Conservation (phyloP, 192 early-diverging fungal species). For the Entomortierella chlamydospora region DNA sequence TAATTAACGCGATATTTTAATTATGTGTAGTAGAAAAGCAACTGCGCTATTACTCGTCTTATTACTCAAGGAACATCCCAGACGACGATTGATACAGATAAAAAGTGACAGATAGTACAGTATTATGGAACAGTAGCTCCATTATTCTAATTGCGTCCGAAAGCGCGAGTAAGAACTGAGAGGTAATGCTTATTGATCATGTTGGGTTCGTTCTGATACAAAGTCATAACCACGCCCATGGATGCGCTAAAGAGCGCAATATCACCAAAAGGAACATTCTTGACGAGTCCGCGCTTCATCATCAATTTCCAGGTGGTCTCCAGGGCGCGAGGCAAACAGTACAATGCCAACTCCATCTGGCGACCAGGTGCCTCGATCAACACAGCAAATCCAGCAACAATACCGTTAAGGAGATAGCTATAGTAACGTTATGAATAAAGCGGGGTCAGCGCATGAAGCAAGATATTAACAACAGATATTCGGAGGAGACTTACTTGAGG, state of each 20-base stretch:
- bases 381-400: constrained; percentile 66
- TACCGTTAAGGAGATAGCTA: constrained; percentile 56
- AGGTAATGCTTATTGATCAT: constrained; percentile 80
- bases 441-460: neutral
- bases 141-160: constrained; percentile 75
- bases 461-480: neutral
- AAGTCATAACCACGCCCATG: constrained; percentile 82
- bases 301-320: constrained; percentile 75
- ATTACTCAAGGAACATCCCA: too few species aligned
- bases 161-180: constrained; percentile 79
- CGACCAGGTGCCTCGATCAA: constrained; percentile 72
- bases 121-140: too few species aligned
- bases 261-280: constrained; percentile 75
- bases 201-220: constrained; percentile 84
- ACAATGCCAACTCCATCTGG: constrained; percentile 84
- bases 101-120: too few species aligned
- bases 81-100: too few species aligned
- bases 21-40: too few species aligned
- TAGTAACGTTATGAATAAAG: neutral
- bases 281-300: constrained; percentile 66
- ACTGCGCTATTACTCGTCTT: too few species aligned
- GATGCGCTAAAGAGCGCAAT: constrained; percentile 77
- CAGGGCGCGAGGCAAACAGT: constrained; percentile 85
- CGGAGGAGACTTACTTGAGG: constrained; percentile 56
- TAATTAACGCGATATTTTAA: too few species aligned